Percentiles rank a stretch among this genome's conserved stretches.
phyloP scores from a whole-genome alignment of 768 basidiomycete species.

The Hemileccinum rubropunctum region DNA sequence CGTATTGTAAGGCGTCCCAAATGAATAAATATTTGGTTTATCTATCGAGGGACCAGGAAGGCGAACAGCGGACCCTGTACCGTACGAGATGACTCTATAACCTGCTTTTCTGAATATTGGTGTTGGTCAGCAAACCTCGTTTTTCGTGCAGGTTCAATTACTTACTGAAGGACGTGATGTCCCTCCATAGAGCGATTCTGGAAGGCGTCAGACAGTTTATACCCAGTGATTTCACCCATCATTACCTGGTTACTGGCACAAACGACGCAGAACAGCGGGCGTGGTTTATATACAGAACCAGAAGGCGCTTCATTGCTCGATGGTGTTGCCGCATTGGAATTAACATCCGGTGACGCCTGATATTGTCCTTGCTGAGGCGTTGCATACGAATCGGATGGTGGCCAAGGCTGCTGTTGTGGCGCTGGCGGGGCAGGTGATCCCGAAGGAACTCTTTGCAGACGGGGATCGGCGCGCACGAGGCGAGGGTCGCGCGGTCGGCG shows the following conservation, averaged over 20 bases:
- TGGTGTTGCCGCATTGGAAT: not conserved
- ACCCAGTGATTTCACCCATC: not conserved
- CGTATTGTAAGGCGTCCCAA: conserved; percentile 94
- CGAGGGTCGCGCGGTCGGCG: conserved; percentile 79
- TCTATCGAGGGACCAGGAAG: conserved; percentile 95
- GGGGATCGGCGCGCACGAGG: conserved; percentile 67
- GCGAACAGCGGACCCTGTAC: conserved; percentile 96
- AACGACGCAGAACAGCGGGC: conserved; percentile 94
- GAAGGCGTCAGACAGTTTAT: conserved; percentile 13
- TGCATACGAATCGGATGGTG: conserved; percentile 11
- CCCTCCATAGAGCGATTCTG: conserved; percentile 99
- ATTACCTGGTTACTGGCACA: conserved; percentile 97
- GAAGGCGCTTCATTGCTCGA: conserved; percentile 9
- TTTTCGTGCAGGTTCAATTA: conserved; percentile 12
- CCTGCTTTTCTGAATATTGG: conserved; percentile 78
- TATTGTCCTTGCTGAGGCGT: conserved; percentile 17
- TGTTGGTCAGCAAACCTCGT: conserved; percentile 10
- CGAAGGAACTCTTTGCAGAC: conserved; percentile 50
- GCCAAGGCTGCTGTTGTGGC: conserved; percentile 27
- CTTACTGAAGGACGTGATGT: conserved; percentile 85
- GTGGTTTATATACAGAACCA: conserved; percentile 47
- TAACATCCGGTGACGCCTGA: conserved; percentile 12
- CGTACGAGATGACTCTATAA: conserved; percentile 87
- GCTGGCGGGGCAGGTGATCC: conserved; percentile 33
- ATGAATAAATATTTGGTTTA: conserved; percentile 94